A percentile compares a stretch with the other conserved stretches of the same genome.
phyloP scores from a whole-genome alignment of 257 asterid species.

The Solanum chmielewskii region DNA sequence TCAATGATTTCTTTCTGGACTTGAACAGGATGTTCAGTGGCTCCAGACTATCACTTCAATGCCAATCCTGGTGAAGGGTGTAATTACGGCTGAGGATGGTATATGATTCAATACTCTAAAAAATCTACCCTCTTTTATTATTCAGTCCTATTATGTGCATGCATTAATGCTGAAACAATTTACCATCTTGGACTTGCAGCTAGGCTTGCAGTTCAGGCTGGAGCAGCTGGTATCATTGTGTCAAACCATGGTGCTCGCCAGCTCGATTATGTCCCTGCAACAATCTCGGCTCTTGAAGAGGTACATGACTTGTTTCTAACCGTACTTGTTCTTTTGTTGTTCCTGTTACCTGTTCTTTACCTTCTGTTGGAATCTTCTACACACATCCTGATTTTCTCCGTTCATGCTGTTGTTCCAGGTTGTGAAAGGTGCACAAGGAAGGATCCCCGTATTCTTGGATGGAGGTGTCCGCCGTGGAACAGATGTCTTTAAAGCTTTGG shows the following conservation, averaged over 20 bases:
- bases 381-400: neutral
- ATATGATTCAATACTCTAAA: slow-evolving; percentile 9
- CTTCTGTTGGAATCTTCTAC: neutral
- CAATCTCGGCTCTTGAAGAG: slow-evolving; percentile 87
- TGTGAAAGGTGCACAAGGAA: slow-evolving; percentile 91
- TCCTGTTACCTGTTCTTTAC: neutral
- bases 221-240: slow-evolving; percentile 89
- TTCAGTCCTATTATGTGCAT: neutral
- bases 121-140: neutral
- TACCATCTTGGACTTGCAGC: slow-evolving; percentile 29
- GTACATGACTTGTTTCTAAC: slow-evolving; percentile 11
- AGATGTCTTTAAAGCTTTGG: slow-evolving; percentile 93
- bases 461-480: slow-evolving; percentile 98
- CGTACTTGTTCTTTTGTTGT: neutral
- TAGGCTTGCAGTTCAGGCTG: slow-evolving; percentile 70
- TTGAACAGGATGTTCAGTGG: slow-evolving; percentile 86
- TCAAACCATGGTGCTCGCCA: slow-evolving; percentile 98
- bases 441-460: slow-evolving; percentile 85
- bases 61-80: slow-evolving; percentile 96
- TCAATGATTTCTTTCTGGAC: neutral
- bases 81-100: slow-evolving; percentile 91
- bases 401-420: slow-evolving; percentile 31
- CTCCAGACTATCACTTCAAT: slow-evolving; percentile 87
- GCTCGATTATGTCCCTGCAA: slow-evolving; percentile 88
- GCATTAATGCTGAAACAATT: neutral